Evolutionary conservation across 495 filamentous ascomycete species (phyloP).

Genomic region (Penicillium macrosclerotiorum): DNA sequence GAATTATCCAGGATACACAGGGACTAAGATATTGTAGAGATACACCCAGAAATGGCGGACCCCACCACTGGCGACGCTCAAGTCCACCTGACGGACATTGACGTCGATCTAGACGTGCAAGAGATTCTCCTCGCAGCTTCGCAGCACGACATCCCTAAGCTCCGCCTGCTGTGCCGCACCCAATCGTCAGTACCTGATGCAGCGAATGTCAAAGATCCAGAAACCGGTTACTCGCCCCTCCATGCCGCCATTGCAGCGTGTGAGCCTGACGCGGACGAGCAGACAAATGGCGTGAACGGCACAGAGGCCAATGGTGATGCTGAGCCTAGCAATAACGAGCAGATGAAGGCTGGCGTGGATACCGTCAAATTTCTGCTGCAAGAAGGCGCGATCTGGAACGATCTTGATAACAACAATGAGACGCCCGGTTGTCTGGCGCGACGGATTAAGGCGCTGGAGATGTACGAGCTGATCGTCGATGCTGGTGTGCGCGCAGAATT

Average conservation of each 20-base stretch:
- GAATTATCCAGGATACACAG: neutral
- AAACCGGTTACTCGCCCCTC: conserved; percentile 82
- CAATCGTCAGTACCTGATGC: conserved; percentile 45
- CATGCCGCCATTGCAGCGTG: conserved; percentile 89
- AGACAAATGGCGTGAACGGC: conserved; percentile 26
- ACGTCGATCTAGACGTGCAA: conserved; percentile 46
- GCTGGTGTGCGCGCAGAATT: conserved; percentile 91
- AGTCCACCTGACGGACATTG: conserved; percentile 27
- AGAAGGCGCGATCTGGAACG: conserved; percentile 96
- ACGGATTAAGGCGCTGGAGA: conserved; percentile 62
- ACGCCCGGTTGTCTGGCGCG: conserved; percentile 88
- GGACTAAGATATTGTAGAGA: neutral
- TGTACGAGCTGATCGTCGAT: conserved; percentile 86
- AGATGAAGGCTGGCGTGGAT: conserved; percentile 55
- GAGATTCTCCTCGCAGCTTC: conserved; percentile 77
- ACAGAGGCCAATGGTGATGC: neutral
- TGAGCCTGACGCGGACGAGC: conserved; percentile 49
- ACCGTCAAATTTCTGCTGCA: conserved; percentile 76
- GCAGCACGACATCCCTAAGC: conserved; percentile 70
- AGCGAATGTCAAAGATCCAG: conserved; percentile 77
- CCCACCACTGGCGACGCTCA: conserved; percentile 24
- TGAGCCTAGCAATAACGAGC: conserved; percentile 28
- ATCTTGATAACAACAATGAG: conserved; percentile 79
- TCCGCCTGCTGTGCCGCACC: conserved; percentile 71
- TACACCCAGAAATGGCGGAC: conserved; percentile 24